A percentile compares a stretch with the other conserved stretches of the same genome.
These are phyloP conservation scores for Colletotrichum neosansevieriae DNA, from an alignment of 2,329 filamentous ascomycete species.

Conservation along the genomic window DNA sequence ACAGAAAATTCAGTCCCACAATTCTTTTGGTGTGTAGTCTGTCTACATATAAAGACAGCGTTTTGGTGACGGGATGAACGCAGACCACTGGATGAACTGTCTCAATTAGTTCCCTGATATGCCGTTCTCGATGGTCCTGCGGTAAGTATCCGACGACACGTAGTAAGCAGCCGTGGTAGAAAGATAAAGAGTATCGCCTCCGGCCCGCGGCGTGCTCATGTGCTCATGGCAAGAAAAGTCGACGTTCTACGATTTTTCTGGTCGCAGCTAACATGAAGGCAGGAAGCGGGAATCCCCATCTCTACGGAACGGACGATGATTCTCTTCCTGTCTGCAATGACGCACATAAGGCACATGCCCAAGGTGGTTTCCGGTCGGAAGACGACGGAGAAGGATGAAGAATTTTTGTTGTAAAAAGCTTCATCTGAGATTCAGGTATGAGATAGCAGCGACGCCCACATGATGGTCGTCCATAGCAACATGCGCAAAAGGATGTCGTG, in stretches of 20 bases:
- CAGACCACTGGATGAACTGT: slow-evolving; percentile 13
- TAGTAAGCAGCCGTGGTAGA: slow-evolving; percentile 5
- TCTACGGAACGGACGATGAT: too few species aligned
- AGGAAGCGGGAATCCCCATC: too few species aligned
- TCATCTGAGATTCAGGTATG: too few species aligned
- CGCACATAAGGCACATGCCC: too few species aligned
- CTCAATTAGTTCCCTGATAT: slow-evolving; percentile 23
- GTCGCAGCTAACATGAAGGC: neutral
- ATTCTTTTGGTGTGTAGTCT: slow-evolving; percentile 12
- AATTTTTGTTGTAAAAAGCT: too few species aligned
- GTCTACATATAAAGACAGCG: slow-evolving; percentile 10
- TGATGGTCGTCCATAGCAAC: too few species aligned
- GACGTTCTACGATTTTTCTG: neutral
- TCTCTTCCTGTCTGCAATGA: too few species aligned
- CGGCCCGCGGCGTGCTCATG: neutral
- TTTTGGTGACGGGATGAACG: slow-evolving; percentile 1
- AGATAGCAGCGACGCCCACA: too few species aligned
- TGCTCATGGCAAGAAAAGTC: slow-evolving; percentile 9
- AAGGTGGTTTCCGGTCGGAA: too few species aligned
- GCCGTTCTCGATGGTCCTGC: slow-evolving; percentile 8
- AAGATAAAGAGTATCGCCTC: neutral
- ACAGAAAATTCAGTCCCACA: slow-evolving; percentile 12
- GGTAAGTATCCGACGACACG: neutral
- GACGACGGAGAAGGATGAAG: too few species aligned
- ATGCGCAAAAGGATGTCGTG: too few species aligned